Base-by-base conservation (phyloP, 2,329 filamentous ascomycete genomes). In the Chalaropsis thielavioides region DNA sequence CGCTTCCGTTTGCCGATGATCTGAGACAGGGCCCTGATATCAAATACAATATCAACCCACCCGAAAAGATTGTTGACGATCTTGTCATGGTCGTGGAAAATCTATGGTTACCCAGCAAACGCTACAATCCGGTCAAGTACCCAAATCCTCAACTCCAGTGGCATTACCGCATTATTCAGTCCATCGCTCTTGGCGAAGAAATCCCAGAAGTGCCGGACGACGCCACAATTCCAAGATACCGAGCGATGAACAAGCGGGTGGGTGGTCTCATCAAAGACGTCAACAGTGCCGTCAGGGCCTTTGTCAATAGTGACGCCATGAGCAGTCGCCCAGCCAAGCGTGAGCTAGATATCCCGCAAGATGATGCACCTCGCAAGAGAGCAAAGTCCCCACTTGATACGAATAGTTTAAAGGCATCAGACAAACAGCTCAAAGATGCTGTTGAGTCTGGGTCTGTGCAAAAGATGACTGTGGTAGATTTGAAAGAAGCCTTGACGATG, bases 101-200 rank as follows among this genome's bases (percentile, higher is more conserved):
- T 69, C 78, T 96, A 0, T 90, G 96, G 72, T 82, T 99, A 7
- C 94, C 94, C 0, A 92, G 89, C 71, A 91, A 83, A 5, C 79
- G 83, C 40, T 99, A 95, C 72, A 88, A 95, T 69, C 92, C 92
- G 0, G 78, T 79, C 1, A 94, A 88, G 71, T 97, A 96, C 71
- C 90, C 94, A 0, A 99, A 99, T 68, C 91, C 92, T 10, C 83
- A 89, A 8, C 79, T 99, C 27, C 94, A 99, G 75, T 99, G 92
- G 92, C 94, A 97, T 76, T 99, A 97, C 78, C 87, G 85, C 68
- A 95, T 99, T 58, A 78, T 99, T 0, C 94, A 99, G 75, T 88
- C 89, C 6, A 81, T 96, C 66, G 94, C 94, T 0, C 79, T 99
- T 0, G 92, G 96, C 43, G 94, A 99, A 72, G 92, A 96, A 69